These are phyloP conservation scores for Cocos nucifera DNA, from an alignment of 176 grass and related monocot genomes.

Conservation along the genomic window DNA sequence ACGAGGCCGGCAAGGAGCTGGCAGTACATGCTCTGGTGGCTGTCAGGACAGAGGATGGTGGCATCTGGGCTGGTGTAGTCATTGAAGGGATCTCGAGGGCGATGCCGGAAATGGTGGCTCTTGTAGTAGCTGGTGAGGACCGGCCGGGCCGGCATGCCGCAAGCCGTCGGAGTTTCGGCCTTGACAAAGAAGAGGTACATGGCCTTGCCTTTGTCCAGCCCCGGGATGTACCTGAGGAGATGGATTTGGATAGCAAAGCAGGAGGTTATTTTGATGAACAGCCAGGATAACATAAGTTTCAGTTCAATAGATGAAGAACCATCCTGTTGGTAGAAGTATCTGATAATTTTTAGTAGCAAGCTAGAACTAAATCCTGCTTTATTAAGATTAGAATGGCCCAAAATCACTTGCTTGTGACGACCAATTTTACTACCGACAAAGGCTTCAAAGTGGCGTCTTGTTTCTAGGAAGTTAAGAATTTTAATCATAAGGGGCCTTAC, in stretches of 20 bases:
- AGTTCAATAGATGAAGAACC: too few relatives aligned
- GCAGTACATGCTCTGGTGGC: conserved; percentile 77
- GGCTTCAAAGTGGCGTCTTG: too few relatives aligned
- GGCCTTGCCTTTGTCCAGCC: conserved; percentile 55
- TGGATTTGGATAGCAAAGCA: background rate
- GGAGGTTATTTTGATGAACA: too few relatives aligned
- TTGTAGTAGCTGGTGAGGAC: conserved; percentile 83
- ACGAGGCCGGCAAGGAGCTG: conserved; percentile 61
- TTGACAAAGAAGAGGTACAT: conserved; percentile 82
- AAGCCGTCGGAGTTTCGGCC: conserved; percentile 48
- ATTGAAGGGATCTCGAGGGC: conserved; percentile 40
- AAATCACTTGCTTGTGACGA: too few relatives aligned
- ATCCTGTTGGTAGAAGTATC: too few relatives aligned
- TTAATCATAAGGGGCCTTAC: too few relatives aligned
- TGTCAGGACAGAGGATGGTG: conserved; percentile 58
- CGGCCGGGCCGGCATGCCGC: conserved; percentile 47
- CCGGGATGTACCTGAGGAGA: conserved; percentile 38
- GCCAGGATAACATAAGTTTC: too few relatives aligned
- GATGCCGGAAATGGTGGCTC: conserved; percentile 52
- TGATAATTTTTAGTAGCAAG: too few relatives aligned
- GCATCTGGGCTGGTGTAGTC: conserved; percentile 62
- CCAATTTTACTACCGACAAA: too few relatives aligned
- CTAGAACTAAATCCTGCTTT: too few relatives aligned
- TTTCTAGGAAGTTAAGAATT: too few relatives aligned
- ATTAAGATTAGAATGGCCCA: too few relatives aligned